Evolutionary conservation across 805 yeast species (phyloP), one percentile per base, ranked within the genome.

Genomic region (Yamadazyma ubonensis): DNA sequence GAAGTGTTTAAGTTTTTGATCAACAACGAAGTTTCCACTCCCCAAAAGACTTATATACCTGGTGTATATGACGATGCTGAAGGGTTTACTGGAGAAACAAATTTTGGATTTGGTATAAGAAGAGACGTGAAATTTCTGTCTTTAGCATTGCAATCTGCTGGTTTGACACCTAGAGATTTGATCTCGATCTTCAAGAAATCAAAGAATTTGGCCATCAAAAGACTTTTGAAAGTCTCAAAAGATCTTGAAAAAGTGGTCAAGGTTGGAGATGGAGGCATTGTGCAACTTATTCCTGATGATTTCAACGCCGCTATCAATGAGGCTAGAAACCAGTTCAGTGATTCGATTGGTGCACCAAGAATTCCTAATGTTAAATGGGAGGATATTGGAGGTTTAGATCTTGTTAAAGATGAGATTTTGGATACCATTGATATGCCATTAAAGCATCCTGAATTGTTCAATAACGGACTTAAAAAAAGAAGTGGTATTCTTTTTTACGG

Each of bases 361-460:
- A 91, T 93, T 46, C 99, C 99, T 2, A 80, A 85, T 53, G 98
- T 93, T 5, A 81, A 81, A 45, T 93, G 99, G 99, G 93, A 86
- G 47, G 99, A 93, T 60, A 95, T 93, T 40, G 99, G 99, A 23
- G 99, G 99, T 2, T 69, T 93, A 50, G 96, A 87, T 46, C 52
- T 81, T 31, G 96, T 90, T 25, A 93, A 93, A 57, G 89, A 81
- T 51, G 97, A 91, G 53, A 91, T 93, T 50, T 65, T 90, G 58
- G 99, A 93, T 55, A 91, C 99, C 0, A 90, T 93, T 44, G 98
- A 91, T 51, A 79, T 91, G 85, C 99, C 99, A 2, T 69, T 91
- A 56, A 88, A 86, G 53, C 90, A 86, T 57, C 98, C 98, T 0
- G 95, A 88, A 50, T 66, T 93, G 41, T 91, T 91, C 62, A 75